A percentile compares a stretch with the other conserved stretches of the same genome.
These are phyloP conservation scores for Mortierella sp. DNA, from an alignment of 371 early-diverging fungal species.

Conservation along the genomic window DNA sequence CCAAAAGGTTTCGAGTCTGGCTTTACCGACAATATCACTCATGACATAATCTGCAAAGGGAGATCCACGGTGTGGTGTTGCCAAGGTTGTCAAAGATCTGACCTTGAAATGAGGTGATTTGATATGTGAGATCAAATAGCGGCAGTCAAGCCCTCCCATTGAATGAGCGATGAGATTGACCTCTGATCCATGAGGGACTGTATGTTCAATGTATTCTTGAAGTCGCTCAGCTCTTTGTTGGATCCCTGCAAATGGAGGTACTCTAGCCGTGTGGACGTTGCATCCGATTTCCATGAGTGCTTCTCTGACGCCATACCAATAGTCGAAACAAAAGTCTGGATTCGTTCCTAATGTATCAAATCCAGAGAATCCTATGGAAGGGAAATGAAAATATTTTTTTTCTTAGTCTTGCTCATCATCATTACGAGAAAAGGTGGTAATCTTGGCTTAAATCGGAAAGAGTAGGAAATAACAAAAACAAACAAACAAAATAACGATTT, in stretches of 20 bases:
- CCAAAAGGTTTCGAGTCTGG: conserved; percentile 42
- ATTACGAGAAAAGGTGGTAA: not conserved
- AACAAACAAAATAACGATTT: conserved; percentile 11
- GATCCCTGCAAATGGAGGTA: conserved; percentile 82
- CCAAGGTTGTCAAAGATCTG: conserved; percentile 85
- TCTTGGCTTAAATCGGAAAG: too few species aligned
- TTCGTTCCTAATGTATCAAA: conserved; percentile 68
- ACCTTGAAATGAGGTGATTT: conserved; percentile 73
- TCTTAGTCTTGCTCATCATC: not conserved
- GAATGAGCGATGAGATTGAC: conserved; percentile 65
- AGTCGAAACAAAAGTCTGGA: conserved; percentile 85
- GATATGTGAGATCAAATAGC: conserved; percentile 85
- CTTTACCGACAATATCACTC: conserved; percentile 38
- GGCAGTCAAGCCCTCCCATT: conserved; percentile 90
- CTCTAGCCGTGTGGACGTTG: conserved; percentile 83
- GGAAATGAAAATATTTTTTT: not conserved
- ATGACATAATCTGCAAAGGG: conserved; percentile 86
- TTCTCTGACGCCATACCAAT: conserved; percentile 91
- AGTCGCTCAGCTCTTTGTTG: conserved; percentile 82
- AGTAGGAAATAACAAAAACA: conserved; percentile 24
- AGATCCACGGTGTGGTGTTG: conserved; percentile 92
- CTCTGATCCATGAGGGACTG: conserved; percentile 63
- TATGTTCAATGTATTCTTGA: conserved; percentile 68
- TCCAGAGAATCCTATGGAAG: conserved; percentile 59
- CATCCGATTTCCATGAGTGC: conserved; percentile 84